Percentiles rank a stretch among this genome's conserved stretches.
Evolutionary conservation across 2,329 filamentous ascomycete species (phyloP).

Genomic region (Gremmenia infestans): DNA sequence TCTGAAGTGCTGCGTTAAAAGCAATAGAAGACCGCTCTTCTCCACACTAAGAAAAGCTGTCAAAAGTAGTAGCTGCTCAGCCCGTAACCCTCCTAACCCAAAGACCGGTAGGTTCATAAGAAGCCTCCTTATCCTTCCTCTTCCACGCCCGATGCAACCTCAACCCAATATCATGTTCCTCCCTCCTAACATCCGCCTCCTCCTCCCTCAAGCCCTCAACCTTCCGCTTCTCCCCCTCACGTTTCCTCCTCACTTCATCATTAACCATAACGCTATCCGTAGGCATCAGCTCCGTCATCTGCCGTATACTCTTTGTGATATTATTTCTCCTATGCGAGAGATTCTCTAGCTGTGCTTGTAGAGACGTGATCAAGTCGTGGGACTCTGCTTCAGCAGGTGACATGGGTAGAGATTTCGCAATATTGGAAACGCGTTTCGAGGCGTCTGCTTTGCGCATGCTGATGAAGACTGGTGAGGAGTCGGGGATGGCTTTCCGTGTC

Average conservation of each 20-base stretch:
- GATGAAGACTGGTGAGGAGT: constrained; percentile 26
- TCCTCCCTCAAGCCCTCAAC: constrained; percentile 62
- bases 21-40: too few species aligned
- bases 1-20: too few species aligned
- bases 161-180: constrained; percentile 75
- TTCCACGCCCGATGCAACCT: constrained; percentile 71
- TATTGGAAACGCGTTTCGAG: constrained; percentile 16
- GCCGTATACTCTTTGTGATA: constrained; percentile 65
- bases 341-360: constrained; percentile 61
- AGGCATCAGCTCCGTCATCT: constrained; percentile 75
- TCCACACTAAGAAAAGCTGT: neutral
- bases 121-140: constrained; percentile 61
- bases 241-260: constrained; percentile 56
- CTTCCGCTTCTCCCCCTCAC: constrained; percentile 53
- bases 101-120: constrained; percentile 61
- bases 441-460: constrained; percentile 20
- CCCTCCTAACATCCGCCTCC: constrained; percentile 65
- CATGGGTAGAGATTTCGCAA: constrained; percentile 53
- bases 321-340: constrained; percentile 65
- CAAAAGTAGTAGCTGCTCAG: constrained; percentile 33
- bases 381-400: constrained; percentile 55
- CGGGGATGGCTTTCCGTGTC: constrained; percentile 26
- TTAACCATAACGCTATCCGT: constrained; percentile 64
- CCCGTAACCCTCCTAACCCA: constrained; percentile 77
- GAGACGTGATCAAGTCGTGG: constrained; percentile 58